A percentile compares a stretch with the other conserved stretches of the same genome.
Evolutionary conservation across 345 rosid genomes (phyloP).

Genomic region (Populus pruinosa): DNA sequence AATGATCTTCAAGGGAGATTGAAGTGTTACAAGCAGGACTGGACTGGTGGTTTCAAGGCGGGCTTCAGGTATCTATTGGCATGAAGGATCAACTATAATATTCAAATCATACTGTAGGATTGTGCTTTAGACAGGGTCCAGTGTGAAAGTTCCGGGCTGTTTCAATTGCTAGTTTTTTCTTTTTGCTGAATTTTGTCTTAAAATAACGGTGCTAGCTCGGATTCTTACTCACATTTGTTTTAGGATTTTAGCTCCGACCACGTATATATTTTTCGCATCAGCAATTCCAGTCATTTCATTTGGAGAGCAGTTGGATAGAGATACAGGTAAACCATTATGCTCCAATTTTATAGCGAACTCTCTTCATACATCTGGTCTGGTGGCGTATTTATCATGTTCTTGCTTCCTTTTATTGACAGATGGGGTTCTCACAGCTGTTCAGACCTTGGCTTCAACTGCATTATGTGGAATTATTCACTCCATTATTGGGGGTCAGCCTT

Average conservation of each 20-base stretch:
- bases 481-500: slow-evolving; percentile 30
- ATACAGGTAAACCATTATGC: slow-evolving; percentile 16
- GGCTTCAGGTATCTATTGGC: slow-evolving; percentile 24
- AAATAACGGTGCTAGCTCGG: neutral
- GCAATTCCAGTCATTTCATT: slow-evolving; percentile 34
- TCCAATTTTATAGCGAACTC: neutral
- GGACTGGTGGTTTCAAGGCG: slow-evolving; percentile 28
- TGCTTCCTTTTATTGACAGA: slow-evolving; percentile 6
- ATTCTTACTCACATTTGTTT: slow-evolving; percentile 1
- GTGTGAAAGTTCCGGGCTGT: slow-evolving; percentile 2
- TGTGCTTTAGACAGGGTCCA: neutral
- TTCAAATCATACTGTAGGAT: neutral
- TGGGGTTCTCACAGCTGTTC: slow-evolving; percentile 26
- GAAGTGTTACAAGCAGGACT: slow-evolving; percentile 28
- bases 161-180: neutral
- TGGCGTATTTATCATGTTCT: neutral
- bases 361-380: neutral
- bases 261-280: slow-evolving; percentile 31
- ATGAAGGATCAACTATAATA: neutral
- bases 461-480: slow-evolving; percentile 31
- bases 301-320: slow-evolving; percentile 33
- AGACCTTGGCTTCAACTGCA: slow-evolving; percentile 32
- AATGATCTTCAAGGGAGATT: slow-evolving; percentile 24
- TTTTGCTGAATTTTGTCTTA: neutral
- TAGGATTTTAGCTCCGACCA: slow-evolving; percentile 35